A percentile compares a stretch with the other conserved stretches of the same genome.
Evolutionary conservation across 345 rosid genomes (phyloP).

Genomic region (Zanthoxylum bungeanum): DNA sequence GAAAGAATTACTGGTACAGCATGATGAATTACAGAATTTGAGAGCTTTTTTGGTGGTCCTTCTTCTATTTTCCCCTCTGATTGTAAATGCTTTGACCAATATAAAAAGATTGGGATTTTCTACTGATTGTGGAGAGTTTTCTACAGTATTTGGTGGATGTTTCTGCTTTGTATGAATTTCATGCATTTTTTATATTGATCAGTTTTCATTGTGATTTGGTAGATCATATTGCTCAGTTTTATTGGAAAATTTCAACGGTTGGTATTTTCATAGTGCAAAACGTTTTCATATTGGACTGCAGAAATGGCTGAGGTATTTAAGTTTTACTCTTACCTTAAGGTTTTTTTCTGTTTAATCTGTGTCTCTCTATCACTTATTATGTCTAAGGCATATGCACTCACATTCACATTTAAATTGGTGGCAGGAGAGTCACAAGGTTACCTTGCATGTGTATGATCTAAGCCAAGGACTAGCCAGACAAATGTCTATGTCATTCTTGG

Average conservation of each 20-base stretch:
- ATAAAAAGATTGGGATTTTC: too few relatives aligned
- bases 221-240: conserved; percentile 18
- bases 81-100: too few relatives aligned
- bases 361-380: background rate
- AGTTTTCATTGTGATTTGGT: background rate
- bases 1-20: background rate
- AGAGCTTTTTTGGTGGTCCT: background rate
- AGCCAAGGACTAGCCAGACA: conserved; percentile 95
- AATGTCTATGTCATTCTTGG: conserved; percentile 71
- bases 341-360: conserved; percentile 2
- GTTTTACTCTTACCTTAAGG: background rate
- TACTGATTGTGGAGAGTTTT: too few relatives aligned
- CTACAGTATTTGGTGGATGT: too few relatives aligned
- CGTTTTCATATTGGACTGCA: background rate
- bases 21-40: background rate
- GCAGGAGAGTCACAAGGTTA: conserved; percentile 76
- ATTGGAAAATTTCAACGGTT: background rate
- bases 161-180: too few relatives aligned
- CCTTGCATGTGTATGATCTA: conserved; percentile 80
- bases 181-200: background rate
- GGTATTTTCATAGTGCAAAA: background rate
- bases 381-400: background rate
- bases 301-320: conserved; percentile 74
- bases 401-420: conserved; percentile 16
- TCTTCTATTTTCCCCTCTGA: too few relatives aligned